A percentile compares a stretch with the other conserved stretches of the same genome.
Evolutionary conservation across 2,329 filamentous ascomycete genomes (phyloP).

Genomic region (Monilinia polystroma): DNA sequence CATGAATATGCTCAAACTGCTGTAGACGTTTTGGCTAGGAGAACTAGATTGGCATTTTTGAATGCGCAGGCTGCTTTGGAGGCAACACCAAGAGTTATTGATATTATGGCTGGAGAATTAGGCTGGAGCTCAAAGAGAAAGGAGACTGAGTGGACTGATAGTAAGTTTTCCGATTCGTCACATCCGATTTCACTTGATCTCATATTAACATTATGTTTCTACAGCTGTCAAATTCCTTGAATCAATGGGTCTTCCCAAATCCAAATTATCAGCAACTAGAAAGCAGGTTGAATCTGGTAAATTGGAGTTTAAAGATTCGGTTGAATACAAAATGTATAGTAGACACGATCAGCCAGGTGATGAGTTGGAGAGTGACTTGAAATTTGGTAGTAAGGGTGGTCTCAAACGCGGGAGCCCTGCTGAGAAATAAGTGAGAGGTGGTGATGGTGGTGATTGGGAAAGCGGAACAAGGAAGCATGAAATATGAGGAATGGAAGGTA

Average conservation of each 20-base stretch:
- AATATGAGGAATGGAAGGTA: too few relatives aligned
- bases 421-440: not conserved
- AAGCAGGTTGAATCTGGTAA: constrained; percentile 61
- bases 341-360: constrained; percentile 53
- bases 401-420: constrained; percentile 1
- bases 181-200: not conserved
- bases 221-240: constrained; percentile 59
- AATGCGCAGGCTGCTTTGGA: constrained; percentile 90
- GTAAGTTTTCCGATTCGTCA: constrained; percentile 45
- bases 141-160: constrained; percentile 78
- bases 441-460: too few relatives aligned
- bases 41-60: constrained; percentile 83
- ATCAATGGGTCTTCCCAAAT: constrained; percentile 64
- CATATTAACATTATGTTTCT: constrained; percentile 7
- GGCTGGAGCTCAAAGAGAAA: constrained; percentile 72
- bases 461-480: too few relatives aligned
- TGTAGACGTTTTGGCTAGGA: constrained; percentile 80
- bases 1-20: constrained; percentile 93
- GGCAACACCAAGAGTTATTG: constrained; percentile 79
- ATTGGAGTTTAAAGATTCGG: constrained; percentile 55
- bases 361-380: constrained; percentile 38
- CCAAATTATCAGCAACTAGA: constrained; percentile 56
- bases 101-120: constrained; percentile 84
- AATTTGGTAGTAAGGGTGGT: not conserved
- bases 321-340: constrained; percentile 63